Percentiles rank a stretch among this genome's conserved stretches.
Evolutionary conservation across 1,284 basidiomycete genomes (phyloP).

Genomic region (Ustilago tritici): DNA sequence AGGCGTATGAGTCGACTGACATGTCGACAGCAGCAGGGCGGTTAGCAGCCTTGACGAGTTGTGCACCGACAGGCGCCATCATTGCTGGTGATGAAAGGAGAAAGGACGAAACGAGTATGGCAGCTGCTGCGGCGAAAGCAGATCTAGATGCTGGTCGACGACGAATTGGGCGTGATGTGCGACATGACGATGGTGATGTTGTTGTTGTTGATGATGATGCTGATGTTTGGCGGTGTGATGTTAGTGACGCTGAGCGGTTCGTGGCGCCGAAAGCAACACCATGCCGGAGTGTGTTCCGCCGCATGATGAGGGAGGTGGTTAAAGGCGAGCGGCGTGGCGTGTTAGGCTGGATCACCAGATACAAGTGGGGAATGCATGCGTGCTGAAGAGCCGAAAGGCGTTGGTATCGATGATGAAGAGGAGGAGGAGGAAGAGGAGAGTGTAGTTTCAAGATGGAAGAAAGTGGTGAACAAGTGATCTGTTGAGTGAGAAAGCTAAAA

Average conservation of each 20-base stretch:
- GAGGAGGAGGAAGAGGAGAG: not conserved
- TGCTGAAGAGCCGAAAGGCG: constrained; percentile 11
- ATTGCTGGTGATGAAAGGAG: constrained; percentile 49
- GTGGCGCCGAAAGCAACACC: not conserved
- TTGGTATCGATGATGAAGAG: not conserved
- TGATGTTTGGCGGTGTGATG: not conserved
- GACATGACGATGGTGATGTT: not conserved
- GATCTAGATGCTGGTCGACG: constrained; percentile 19
- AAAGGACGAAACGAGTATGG: constrained; percentile 51
- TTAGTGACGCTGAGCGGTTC: not conserved
- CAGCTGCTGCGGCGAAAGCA: constrained; percentile 25
- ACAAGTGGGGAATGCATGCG: constrained; percentile 12
- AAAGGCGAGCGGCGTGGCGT: constrained; percentile 11
- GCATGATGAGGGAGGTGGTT: constrained; percentile 23
- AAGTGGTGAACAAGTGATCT: not conserved
- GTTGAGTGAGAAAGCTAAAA: not conserved
- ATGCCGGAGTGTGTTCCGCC: constrained; percentile 20
- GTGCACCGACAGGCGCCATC: constrained; percentile 28
- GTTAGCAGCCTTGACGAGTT: not conserved
- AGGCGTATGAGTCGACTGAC: constrained; percentile 9
- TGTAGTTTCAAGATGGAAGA: not conserved
- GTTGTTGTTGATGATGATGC: not conserved
- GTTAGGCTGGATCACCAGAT: constrained; percentile 2
- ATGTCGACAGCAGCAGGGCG: not conserved
- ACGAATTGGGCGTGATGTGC: not conserved